These are phyloP conservation scores for Xylaria sp. DNA, from an alignment of 2,329 filamentous ascomycete genomes.

Conservation along the genomic window DNA sequence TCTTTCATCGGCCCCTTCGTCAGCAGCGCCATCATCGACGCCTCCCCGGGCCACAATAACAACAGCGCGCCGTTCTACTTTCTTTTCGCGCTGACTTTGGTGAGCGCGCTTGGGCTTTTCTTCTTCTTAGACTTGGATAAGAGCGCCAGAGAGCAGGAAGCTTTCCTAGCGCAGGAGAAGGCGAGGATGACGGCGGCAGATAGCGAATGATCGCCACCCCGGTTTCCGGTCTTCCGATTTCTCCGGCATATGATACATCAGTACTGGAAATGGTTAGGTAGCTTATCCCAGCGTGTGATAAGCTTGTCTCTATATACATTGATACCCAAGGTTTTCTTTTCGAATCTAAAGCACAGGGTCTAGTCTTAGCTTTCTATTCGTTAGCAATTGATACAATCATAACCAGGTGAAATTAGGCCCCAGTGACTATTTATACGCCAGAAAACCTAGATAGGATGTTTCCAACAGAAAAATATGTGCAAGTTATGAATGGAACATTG, in stretches of 20 bases:
- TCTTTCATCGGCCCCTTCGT: slow-evolving; percentile 76
- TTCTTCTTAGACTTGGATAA: slow-evolving; percentile 70
- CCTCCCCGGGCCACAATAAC: slow-evolving; percentile 63
- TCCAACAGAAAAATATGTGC: no score
- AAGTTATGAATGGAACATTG: background rate
- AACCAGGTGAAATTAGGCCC: background rate
- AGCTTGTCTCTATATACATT: slow-evolving; percentile 4
- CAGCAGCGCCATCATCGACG: slow-evolving; percentile 75
- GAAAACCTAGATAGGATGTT: no score
- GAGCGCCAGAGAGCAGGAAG: slow-evolving; percentile 68
- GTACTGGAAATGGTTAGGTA: background rate
- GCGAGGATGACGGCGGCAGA: slow-evolving; percentile 36
- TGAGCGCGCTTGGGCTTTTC: slow-evolving; percentile 64
- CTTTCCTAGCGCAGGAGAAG: slow-evolving; percentile 59
- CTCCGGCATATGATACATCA: background rate
- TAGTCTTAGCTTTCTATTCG: background rate
- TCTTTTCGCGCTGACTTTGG: slow-evolving; percentile 66
- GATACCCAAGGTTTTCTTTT: slow-evolving; percentile 20
- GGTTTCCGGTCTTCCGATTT: background rate
- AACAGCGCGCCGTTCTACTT: slow-evolving; percentile 75
- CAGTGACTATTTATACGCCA: background rate
- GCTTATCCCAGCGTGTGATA: slow-evolving; percentile 1
- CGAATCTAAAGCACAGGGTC: background rate
- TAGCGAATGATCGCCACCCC: slow-evolving; percentile 22
- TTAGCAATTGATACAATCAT: background rate